Percentiles rank a stretch among this genome's conserved stretches.
Conservation (phyloP, 371 early-diverging fungal species). For the Rhizopus stolonifer region DNA sequence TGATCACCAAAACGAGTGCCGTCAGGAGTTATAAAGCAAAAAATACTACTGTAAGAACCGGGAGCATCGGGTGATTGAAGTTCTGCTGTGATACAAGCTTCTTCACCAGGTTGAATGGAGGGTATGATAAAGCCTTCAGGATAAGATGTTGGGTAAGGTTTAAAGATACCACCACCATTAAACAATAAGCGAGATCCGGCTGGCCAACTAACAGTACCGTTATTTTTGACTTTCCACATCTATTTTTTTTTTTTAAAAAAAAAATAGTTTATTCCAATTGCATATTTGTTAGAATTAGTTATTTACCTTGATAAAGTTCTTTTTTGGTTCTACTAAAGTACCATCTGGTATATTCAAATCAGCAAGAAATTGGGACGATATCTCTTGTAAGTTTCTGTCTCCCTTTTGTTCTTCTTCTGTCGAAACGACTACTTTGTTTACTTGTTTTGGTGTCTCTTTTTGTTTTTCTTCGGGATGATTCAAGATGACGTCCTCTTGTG, state of each 20-base stretch:
- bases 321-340: constrained; percentile 38
- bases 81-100: constrained; percentile 58
- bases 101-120: constrained; percentile 49
- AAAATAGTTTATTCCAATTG: neutral
- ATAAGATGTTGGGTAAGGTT: constrained; percentile 28
- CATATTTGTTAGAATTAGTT: constrained; percentile 11
- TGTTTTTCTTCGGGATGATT: no score
- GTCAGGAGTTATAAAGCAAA: constrained; percentile 60
- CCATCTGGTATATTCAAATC: constrained; percentile 72
- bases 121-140: constrained; percentile 45
- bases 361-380: constrained; percentile 55
- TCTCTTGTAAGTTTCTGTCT: constrained; percentile 16
- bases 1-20: constrained; percentile 67
- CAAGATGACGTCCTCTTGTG: no score
- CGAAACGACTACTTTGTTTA: constrained; percentile 12
- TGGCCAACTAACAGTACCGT: constrained; percentile 67
- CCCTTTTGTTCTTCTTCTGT: neutral
- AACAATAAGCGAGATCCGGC: constrained; percentile 54
- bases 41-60: constrained; percentile 62
- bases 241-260: constrained; percentile 16
- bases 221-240: constrained; percentile 73
- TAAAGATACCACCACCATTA: constrained; percentile 49
- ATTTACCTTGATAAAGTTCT: constrained; percentile 36
- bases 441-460: no score
- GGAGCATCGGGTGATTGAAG: constrained; percentile 64